Percentiles rank a stretch among this genome's conserved stretches.
These are phyloP conservation scores for Backusella sp. DNA, from an alignment of 192 early-diverging fungal genomes.

Conservation along the genomic window DNA sequence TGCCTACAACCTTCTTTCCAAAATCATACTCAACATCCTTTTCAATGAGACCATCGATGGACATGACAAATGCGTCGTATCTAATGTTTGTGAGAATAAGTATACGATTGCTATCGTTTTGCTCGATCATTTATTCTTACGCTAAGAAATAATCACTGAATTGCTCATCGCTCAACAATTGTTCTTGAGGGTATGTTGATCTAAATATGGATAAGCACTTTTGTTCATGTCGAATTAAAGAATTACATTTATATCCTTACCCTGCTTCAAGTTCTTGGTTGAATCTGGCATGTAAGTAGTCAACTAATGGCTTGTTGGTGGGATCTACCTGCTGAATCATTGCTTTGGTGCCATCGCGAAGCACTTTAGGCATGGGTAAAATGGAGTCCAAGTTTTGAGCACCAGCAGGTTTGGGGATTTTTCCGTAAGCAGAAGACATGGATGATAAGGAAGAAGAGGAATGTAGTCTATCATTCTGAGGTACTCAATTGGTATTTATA, in stretches of 20 bases:
- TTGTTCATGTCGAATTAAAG: neutral
- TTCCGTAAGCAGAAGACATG: constrained; percentile 48
- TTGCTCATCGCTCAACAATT: constrained; percentile 30
- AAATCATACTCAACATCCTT: constrained; percentile 39
- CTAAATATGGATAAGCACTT: constrained; percentile 12
- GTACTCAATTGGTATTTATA: neutral
- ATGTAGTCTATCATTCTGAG: neutral
- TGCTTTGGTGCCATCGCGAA: constrained; percentile 12
- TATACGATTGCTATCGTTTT: neutral
- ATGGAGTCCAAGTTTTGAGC: neutral
- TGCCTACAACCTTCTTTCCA: constrained; percentile 51
- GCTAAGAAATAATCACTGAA: constrained; percentile 55
- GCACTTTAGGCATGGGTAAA: constrained; percentile 23
- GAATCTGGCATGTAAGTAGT: constrained; percentile 50
- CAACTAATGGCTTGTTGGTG: constrained; percentile 28
- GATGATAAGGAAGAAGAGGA: neutral
- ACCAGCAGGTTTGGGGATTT: constrained; percentile 25
- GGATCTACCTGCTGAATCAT: constrained; percentile 24
- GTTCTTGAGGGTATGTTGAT: constrained; percentile 73
- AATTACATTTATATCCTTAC: neutral
- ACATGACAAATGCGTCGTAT: constrained; percentile 51
- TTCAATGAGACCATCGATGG: constrained; percentile 32
- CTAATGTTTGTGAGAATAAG: neutral
- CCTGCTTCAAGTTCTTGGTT: constrained; percentile 66
- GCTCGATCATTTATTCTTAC: constrained; percentile 10